Evolutionary conservation across 176 grass and related monocot species (phyloP).

Genomic region (Juncus effusus): DNA sequence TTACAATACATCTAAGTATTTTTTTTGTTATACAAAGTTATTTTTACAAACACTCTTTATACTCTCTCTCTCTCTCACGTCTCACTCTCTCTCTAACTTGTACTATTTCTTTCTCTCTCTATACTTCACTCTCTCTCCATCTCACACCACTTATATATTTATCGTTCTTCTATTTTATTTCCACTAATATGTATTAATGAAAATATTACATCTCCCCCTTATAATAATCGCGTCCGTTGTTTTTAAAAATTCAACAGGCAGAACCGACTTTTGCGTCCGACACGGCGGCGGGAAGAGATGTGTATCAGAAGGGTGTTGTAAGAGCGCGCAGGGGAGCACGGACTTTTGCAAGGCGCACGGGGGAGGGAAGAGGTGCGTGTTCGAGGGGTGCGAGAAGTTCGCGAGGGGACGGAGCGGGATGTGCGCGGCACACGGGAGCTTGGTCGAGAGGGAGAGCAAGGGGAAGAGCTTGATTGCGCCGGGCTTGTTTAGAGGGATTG

Average conservation of each 20-base stretch:
- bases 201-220: too few species aligned
- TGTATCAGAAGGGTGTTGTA: constrained; percentile 50
- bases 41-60: too few species aligned
- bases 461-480: constrained; percentile 27
- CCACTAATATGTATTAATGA: too few species aligned
- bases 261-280: constrained; percentile 68
- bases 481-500: constrained; percentile 40
- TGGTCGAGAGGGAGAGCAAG: constrained; percentile 33
- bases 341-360: constrained; percentile 85
- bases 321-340: constrained; percentile 88
- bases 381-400: constrained; percentile 73
- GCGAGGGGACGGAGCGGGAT: constrained; percentile 59
- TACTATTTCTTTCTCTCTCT: too few species aligned
- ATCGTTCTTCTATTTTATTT: too few species aligned
- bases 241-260: constrained; percentile 17
- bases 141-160: too few species aligned
- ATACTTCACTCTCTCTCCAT: too few species aligned
- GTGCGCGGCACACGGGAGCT: constrained; percentile 57
- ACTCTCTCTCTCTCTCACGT: too few species aligned
- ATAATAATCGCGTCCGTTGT: too few species aligned
- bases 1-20: too few species aligned
- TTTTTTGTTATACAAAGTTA: too few species aligned
- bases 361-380: constrained; percentile 63
- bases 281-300: constrained; percentile 85
- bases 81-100: too few species aligned